Base-by-base conservation (phyloP, 148 eudicot species). In the Chenopodium album region DNA sequence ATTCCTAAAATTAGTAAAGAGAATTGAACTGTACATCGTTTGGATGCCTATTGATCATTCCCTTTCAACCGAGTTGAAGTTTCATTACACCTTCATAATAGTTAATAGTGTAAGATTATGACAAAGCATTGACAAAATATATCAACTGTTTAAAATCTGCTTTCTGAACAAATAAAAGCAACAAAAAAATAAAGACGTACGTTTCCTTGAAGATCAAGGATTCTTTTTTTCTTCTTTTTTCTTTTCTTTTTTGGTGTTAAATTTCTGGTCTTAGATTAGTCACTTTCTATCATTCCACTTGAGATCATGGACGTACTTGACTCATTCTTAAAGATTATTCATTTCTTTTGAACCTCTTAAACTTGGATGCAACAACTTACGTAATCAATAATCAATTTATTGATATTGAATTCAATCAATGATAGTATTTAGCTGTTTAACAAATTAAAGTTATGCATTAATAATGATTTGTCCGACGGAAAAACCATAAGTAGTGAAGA, bases 11-110 rank as follows among this genome's bases (percentile, higher is more conserved):
- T 66, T 23, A 1, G 32, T 28, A 66, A 9, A 28, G 26, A 26
- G 26, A 26, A 26, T 26, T 26, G 16, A 66, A 66, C 28, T 7
- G 31, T 66, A 3, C 13, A 12, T 14, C 31, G 23, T 54, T 41
- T 41, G 47, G 17, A 14, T 54, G 78, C 47, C 20, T 56, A 54
- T 76, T 8, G n/a, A 29, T 54, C 66, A 76, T 20, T 54, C 72
- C 26, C 56, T 37, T 28, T 80, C 83, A 47, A 80, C 46, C 63
- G 60, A 79, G 70, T 80, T 59, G 44, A 64, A 74, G 44, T 60
- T 74, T 80, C 78, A 9, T 80, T 16, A 73, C 69, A 56, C 22
- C 62, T 56, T 56, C 62, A 56, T 56, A 56, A 6, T 41, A 56
- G 62, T 17, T 56, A 17, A 64, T 41, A 64, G 48, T 41, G 41